Percentiles rank a stretch among this genome's conserved stretches.
These are phyloP conservation scores for Gonium pectorale DNA, from an alignment of 139 green algal genomes.

Conservation along the genomic window DNA sequence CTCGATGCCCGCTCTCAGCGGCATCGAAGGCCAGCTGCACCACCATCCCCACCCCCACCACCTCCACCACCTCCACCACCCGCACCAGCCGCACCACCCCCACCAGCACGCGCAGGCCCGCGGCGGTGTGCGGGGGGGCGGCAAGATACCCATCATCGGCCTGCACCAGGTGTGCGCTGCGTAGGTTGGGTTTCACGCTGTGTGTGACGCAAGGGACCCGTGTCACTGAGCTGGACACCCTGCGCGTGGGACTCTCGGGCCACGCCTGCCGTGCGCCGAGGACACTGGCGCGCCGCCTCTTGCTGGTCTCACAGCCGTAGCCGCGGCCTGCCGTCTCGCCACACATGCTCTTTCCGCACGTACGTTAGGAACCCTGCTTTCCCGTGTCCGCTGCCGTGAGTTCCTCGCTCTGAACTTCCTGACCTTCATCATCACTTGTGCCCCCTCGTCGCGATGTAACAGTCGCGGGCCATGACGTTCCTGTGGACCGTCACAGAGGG, in stretches of 20 bases:
- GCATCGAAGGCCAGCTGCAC: not conserved
- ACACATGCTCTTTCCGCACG: no score
- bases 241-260: not conserved
- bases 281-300: not conserved
- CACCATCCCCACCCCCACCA: not conserved
- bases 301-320: not conserved
- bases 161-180: conserved; percentile 14
- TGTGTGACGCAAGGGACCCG: not conserved
- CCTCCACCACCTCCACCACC: not conserved
- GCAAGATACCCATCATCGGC: conserved; percentile 3
- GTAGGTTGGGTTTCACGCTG: not conserved
- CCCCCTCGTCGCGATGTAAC: not conserved
- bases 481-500: conserved; percentile 33
- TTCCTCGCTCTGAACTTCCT: no score
- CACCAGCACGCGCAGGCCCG: not conserved
- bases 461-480: conserved; percentile 14
- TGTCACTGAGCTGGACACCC: not conserved
- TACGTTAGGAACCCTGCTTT: no score
- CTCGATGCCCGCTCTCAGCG: not conserved
- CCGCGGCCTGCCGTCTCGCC: not conserved
- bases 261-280: not conserved
- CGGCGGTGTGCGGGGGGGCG: not conserved
- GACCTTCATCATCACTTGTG: not conserved
- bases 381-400: no score
- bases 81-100: not conserved